Evolutionary conservation across 2,329 filamentous ascomycete species (phyloP), one percentile per base, ranked within the genome.

Genomic region (Thelonectria discophora): DNA sequence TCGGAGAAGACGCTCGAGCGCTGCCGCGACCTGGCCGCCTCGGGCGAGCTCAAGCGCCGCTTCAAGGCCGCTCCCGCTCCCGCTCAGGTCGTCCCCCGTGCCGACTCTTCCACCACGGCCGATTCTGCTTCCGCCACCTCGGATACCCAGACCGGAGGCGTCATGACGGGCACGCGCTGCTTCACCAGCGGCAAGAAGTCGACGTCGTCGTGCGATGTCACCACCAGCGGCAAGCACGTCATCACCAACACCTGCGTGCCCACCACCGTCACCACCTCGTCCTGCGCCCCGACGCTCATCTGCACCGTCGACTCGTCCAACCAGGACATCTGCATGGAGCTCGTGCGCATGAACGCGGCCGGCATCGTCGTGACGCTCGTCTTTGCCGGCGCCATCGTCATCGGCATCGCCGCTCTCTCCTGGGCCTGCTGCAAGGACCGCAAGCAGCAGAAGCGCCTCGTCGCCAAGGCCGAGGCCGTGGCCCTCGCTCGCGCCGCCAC

Each of bases 381-480:
- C 72, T 81, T 88, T 39, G 80, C 76, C 58, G 64, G 73, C n/a
- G 72, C 75, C 64, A 45, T 77, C 53, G 74, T 77, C 65, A 62
- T 82, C 62, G 73, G 69, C 49, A 66, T 74, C 62, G 73, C 68
- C 47, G 67, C 75, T 64, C 73, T 87, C 58, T 79, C 80, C 70
- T 81, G 81, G 77, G 76, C 82, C 65, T 86, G 82, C 80, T 83
- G 80, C 78, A 76, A 77, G 63, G 84, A 87, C 66, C 77, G 80
- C 67, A 74, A 73, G 72, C 66, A 77, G 67, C 78, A 83, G 69
- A 79, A 78, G 72, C 75, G 77, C 48, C 73, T 79, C 34, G 74
- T 73, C 55, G 80, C 79, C 60, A 79, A 80, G 65, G 78, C 79
- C 60, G 83, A 86, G 75, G 82, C 82, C 46, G 79, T 79, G n/a